These are phyloP conservation scores for Cylindrodendrum hubeiense DNA, from an alignment of 2,329 filamentous ascomycete genomes.

Conservation along the genomic window DNA sequence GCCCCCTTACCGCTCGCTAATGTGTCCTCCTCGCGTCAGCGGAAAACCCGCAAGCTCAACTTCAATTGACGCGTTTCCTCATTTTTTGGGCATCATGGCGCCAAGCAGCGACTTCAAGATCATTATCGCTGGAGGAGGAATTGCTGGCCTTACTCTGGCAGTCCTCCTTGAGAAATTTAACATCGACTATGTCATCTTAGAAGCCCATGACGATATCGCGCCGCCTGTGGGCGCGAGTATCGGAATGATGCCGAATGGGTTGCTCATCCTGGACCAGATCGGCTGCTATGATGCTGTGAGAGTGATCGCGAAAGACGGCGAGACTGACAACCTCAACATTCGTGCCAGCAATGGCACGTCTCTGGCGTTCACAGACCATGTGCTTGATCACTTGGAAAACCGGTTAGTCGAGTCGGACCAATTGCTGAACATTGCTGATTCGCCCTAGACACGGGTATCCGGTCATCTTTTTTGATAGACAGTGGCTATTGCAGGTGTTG, in stretches of 20 bases:
- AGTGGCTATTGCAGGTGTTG: conserved; percentile 48
- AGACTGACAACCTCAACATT: background rate
- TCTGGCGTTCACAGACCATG: background rate
- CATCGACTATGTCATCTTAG: conserved; percentile 64
- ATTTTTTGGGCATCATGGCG: background rate
- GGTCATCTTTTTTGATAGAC: conserved; percentile 50
- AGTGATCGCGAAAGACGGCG: background rate
- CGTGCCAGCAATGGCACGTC: background rate
- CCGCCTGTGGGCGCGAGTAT: conserved; percentile 62
- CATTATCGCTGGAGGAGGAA: conserved; percentile 59
- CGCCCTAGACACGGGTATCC: conserved; percentile 44
- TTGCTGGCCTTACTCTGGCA: conserved; percentile 53
- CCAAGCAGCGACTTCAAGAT: conserved; percentile 1
- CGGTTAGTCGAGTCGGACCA: background rate
- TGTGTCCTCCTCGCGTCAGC: background rate
- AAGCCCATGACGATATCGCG: conserved; percentile 55
- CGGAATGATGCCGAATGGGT: conserved; percentile 56
- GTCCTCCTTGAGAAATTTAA: conserved; percentile 55
- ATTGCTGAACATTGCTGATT: background rate
- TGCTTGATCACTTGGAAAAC: conserved; percentile 3
- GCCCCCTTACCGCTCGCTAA: background rate
- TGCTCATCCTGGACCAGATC: conserved; percentile 63
- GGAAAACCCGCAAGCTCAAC: background rate
- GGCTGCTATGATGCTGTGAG: conserved; percentile 40
- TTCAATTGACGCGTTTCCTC: background rate